Conservation (phyloP, 1,139 yeast species). For the Pichia sp. region DNA sequence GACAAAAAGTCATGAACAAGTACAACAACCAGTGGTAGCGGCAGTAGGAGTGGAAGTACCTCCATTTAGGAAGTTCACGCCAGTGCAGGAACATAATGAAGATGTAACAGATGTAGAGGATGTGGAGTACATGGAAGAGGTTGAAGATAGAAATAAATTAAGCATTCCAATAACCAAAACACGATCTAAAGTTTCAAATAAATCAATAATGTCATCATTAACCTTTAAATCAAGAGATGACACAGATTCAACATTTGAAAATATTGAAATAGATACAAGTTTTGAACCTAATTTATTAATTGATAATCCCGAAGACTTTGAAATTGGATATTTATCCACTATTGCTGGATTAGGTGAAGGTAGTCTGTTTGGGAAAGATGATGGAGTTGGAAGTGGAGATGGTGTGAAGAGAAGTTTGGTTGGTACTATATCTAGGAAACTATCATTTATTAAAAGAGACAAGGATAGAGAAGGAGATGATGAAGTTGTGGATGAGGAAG, state of each 20-base stretch:
- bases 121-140: no score
- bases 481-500: neutral
- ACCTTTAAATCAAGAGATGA: no score
- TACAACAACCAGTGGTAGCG: neutral
- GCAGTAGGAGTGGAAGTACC: neutral
- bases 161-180: neutral
- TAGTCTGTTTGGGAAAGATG: constrained; percentile 16
- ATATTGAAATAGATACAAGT: neutral
- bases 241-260: neutral
- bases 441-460: constrained; percentile 3
- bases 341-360: constrained; percentile 28
- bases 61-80: neutral
- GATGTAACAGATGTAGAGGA: neutral
- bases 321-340: constrained; percentile 23
- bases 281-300: neutral
- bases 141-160: no score
- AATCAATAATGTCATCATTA: neutral
- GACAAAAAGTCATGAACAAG: neutral
- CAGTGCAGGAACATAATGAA: neutral
- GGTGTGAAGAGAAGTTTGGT: neutral
- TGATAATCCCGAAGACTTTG: constrained; percentile 2
- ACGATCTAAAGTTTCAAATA: neutral
- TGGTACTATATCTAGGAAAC: neutral
- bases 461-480: neutral
- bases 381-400: no score